These are phyloP conservation scores for Neurospora sp. DNA, from an alignment of 495 filamentous ascomycete species.

Conservation along the genomic window DNA sequence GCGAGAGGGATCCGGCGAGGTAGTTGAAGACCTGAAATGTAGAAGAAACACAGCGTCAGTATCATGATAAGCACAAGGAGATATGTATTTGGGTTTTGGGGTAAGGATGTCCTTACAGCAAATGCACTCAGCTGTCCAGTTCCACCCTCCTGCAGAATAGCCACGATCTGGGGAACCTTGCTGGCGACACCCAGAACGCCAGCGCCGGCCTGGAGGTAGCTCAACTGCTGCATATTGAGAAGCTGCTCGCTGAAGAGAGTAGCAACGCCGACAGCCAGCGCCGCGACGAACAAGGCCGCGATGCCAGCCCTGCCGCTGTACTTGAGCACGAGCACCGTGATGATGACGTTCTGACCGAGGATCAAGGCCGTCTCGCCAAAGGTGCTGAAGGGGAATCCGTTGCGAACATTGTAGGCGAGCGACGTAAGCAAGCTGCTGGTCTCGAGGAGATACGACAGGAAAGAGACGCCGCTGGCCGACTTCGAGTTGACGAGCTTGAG, in stretches of 20 bases:
- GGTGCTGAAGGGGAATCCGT: slow-evolving; percentile 88
- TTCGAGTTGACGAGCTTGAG: slow-evolving; percentile 74
- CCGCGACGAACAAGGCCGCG: slow-evolving; percentile 67
- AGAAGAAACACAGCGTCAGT: background rate
- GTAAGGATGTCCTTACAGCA: slow-evolving; percentile 52
- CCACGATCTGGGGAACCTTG: slow-evolving; percentile 85
- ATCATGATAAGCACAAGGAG: background rate
- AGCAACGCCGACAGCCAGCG: slow-evolving; percentile 54
- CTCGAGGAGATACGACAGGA: slow-evolving; percentile 86
- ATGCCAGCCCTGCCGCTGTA: slow-evolving; percentile 52
- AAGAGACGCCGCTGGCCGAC: slow-evolving; percentile 73
- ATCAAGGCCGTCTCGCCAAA: slow-evolving; percentile 92
- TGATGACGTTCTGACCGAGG: slow-evolving; percentile 80
- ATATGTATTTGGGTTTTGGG: background rate
- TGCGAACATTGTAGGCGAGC: slow-evolving; percentile 80
- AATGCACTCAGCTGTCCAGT: slow-evolving; percentile 96
- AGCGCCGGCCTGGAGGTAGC: slow-evolving; percentile 74
- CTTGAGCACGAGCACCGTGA: slow-evolving; percentile 72
- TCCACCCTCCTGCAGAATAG: slow-evolving; percentile 71
- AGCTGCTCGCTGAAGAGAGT: slow-evolving; percentile 60
- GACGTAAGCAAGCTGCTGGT: slow-evolving; percentile 75
- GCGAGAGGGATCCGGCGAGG: slow-evolving; percentile 77
- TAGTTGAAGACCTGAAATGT: slow-evolving; percentile 84
- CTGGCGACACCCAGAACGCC: slow-evolving; percentile 74
- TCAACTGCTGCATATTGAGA: slow-evolving; percentile 56